These are phyloP conservation scores for Peterozyma toletana DNA, from an alignment of 805 yeast species.

Conservation along the genomic window DNA sequence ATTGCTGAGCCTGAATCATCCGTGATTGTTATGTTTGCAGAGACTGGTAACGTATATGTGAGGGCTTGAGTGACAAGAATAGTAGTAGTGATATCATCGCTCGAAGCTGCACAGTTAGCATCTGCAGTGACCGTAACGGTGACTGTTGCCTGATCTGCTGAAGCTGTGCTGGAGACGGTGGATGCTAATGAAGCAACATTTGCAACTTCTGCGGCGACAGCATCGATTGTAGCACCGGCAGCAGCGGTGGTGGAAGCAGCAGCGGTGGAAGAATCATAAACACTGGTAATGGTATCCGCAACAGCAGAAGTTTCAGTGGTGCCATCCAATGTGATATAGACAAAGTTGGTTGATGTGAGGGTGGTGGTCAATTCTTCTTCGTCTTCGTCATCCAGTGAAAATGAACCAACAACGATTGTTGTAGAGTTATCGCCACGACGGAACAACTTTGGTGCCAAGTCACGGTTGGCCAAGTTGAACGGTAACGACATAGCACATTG, in stretches of 20 bases:
- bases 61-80: constrained; percentile 13
- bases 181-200: background rate
- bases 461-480: constrained; percentile 5
- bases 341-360: constrained; percentile 9
- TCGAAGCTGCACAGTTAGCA: constrained; percentile 7
- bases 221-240: background rate
- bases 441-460: background rate
- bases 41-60: constrained; percentile 21
- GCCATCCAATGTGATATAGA: constrained; percentile 3
- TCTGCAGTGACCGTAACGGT: constrained; percentile 19
- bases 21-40: constrained; percentile 23
- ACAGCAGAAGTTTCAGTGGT: constrained; percentile 5
- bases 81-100: constrained; percentile 12
- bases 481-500: constrained; percentile 4
- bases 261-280: constrained; percentile 3
- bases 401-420: constrained; percentile 11
- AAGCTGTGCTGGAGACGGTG: constrained; percentile 1
- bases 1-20: constrained; percentile 19
- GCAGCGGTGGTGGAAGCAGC: constrained; percentile 6
- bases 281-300: background rate
- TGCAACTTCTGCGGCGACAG: background rate
- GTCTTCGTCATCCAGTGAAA: background rate
- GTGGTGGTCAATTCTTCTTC: constrained; percentile 5
- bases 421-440: constrained; percentile 7
- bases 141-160: constrained; percentile 15